A percentile compares a stretch with the other conserved stretches of the same genome.
phyloP scores from a whole-genome alignment of 2,329 filamentous ascomycete genomes.

The Exophiala aquamarina region DNA sequence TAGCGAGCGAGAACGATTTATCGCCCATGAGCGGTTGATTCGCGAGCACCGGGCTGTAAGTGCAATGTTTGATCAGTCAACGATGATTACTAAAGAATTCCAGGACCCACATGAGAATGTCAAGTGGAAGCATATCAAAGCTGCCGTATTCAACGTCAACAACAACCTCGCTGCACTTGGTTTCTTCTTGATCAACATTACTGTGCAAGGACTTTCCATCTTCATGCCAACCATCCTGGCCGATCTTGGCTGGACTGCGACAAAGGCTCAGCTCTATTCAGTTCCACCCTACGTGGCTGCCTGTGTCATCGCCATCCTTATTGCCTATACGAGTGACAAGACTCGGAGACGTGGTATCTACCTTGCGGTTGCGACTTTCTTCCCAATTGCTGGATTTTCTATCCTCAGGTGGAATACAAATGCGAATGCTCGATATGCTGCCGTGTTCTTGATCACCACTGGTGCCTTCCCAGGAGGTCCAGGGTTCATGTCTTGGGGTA shows the following conservation, averaged over 20 bases:
- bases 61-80: neutral
- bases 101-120: conserved; percentile 24
- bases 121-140: conserved; percentile 22
- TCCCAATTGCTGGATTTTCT: conserved; percentile 72
- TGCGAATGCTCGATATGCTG: conserved; percentile 68
- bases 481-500: conserved; percentile 79
- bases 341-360: conserved; percentile 76
- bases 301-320: conserved; percentile 64
- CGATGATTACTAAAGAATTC: conserved; percentile 10
- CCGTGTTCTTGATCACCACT: conserved; percentile 77
- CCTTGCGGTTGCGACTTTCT: conserved; percentile 64
- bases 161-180: conserved; percentile 23
- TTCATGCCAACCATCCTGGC: conserved; percentile 40
- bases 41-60: conserved; percentile 20
- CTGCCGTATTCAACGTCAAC: conserved; percentile 27
- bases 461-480: conserved; percentile 88
- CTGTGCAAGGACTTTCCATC: conserved; percentile 43
- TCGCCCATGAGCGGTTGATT: conserved; percentile 19
- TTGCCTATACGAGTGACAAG: conserved; percentile 76
- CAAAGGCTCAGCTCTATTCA: conserved; percentile 68
- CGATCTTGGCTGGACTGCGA: conserved; percentile 41
- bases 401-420: conserved; percentile 72
- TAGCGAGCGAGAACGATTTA: conserved; percentile 15
- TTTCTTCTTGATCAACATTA: conserved; percentile 27
- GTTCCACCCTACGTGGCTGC: conserved; percentile 75